phyloP scores from a whole-genome alignment of 108 stramenopile species.

The Skeletonema menzelii region DNA sequence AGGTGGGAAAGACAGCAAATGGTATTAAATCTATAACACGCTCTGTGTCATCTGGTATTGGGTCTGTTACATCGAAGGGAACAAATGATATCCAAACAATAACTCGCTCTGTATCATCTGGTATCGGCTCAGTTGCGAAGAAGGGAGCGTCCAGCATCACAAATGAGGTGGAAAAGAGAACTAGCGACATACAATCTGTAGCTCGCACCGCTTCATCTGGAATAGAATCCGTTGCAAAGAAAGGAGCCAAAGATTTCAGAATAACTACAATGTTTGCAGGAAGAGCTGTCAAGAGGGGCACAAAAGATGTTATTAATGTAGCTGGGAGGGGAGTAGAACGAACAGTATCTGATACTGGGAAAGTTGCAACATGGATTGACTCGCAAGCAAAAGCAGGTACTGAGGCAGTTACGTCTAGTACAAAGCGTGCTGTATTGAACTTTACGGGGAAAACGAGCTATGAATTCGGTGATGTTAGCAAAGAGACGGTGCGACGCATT shows the following conservation, averaged over 20 bases:
- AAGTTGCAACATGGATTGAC: slow-evolving; percentile 39
- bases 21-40: background rate
- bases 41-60: slow-evolving; percentile 2
- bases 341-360: slow-evolving; percentile 6
- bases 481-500: slow-evolving; percentile 32
- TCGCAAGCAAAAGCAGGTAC: slow-evolving; percentile 35
- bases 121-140: background rate
- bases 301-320: slow-evolving; percentile 4
- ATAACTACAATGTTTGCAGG: slow-evolving; percentile 6
- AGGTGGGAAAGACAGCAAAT: slow-evolving; percentile 1
- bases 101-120: background rate
- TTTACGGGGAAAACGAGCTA: slow-evolving; percentile 31
- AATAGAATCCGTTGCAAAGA: slow-evolving; percentile 12
- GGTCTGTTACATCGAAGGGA: background rate
- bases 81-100: background rate
- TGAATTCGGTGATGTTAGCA: slow-evolving; percentile 38
- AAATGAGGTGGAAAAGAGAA: slow-evolving; percentile 16
- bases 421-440: slow-evolving; percentile 34
- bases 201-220: slow-evolving; percentile 13
- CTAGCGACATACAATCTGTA: background rate
- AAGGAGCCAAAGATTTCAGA: slow-evolving; percentile 22
- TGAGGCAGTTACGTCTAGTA: slow-evolving; percentile 16
- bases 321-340: slow-evolving; percentile 5
- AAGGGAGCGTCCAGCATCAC: slow-evolving; percentile 5
- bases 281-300: slow-evolving; percentile 13